Percentiles rank a stretch among this genome's conserved stretches.
phyloP scores from a whole-genome alignment of 2,329 filamentous ascomycete genomes.

The Chaetothyriales sp. region DNA sequence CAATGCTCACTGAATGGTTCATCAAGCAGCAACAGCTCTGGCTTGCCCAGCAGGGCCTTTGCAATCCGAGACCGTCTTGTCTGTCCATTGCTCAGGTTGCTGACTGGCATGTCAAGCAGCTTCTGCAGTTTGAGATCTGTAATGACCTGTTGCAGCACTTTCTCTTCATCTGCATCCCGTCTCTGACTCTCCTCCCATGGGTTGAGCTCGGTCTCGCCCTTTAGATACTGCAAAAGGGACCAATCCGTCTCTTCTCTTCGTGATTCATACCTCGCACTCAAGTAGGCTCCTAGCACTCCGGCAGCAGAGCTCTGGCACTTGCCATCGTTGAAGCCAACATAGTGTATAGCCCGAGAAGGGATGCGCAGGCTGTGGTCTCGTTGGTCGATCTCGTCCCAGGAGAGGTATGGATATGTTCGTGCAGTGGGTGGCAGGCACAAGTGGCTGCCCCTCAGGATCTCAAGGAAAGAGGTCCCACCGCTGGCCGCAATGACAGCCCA shows the following conservation, averaged over 20 bases:
- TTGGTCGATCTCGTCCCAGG: slow-evolving; percentile 42
- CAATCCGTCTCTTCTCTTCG: slow-evolving; percentile 76
- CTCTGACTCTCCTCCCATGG: slow-evolving; percentile 38
- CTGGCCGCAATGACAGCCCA: slow-evolving; percentile 76
- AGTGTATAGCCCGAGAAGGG: slow-evolving; percentile 57
- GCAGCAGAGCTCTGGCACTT: slow-evolving; percentile 39
- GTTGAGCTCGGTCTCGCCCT: slow-evolving; percentile 72
- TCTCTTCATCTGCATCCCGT: slow-evolving; percentile 9
- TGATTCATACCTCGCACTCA: slow-evolving; percentile 83
- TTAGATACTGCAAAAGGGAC: slow-evolving; percentile 63
- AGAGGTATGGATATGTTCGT: slow-evolving; percentile 64
- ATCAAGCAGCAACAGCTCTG: slow-evolving; percentile 72
- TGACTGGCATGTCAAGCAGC: slow-evolving; percentile 65
- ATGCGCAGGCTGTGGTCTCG: slow-evolving; percentile 39
- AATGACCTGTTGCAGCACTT: slow-evolving; percentile 48
- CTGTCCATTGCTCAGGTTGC: slow-evolving; percentile 87
- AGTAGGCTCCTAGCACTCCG: slow-evolving; percentile 52
- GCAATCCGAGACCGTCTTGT: slow-evolving; percentile 76
- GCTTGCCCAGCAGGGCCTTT: slow-evolving; percentile 61
- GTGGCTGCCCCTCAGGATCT: slow-evolving; percentile 60
- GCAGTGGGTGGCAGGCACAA: slow-evolving; percentile 61
- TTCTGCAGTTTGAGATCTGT: slow-evolving; percentile 51
- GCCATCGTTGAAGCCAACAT: slow-evolving; percentile 80
- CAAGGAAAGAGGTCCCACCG: slow-evolving; percentile 68
- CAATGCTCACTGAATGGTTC: slow-evolving; percentile 55